Evolutionary conservation across 768 basidiomycete species (phyloP).

Genomic region (Kwoniella europaea): DNA sequence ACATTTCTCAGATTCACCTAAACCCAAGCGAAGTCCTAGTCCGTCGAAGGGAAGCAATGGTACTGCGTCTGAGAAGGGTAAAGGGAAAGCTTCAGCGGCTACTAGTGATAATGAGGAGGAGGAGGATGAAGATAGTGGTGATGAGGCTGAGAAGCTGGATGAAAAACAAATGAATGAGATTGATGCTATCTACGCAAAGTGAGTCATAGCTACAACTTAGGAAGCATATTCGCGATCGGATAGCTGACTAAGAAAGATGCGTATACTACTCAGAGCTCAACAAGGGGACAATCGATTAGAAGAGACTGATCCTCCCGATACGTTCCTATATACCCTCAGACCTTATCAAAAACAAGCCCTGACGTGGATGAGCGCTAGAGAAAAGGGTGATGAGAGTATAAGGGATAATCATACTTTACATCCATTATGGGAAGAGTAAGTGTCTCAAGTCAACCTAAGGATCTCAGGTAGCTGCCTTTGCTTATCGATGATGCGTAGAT

Average conservation of each 20-base stretch:
- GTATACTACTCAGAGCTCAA: slow-evolving; percentile 69
- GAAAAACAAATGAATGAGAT: slow-evolving; percentile 73
- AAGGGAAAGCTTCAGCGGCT: slow-evolving; percentile 61
- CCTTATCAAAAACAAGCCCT: slow-evolving; percentile 95
- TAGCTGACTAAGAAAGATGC: slow-evolving; percentile 15
- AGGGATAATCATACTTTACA: slow-evolving; percentile 74
- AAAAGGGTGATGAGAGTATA: slow-evolving; percentile 72
- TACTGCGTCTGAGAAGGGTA: slow-evolving; percentile 49
- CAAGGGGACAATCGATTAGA: slow-evolving; percentile 74
- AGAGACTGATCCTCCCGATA: slow-evolving; percentile 78
- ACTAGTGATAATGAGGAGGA: slow-evolving; percentile 64
- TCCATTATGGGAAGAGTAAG: slow-evolving; percentile 91
- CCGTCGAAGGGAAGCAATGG: slow-evolving; percentile 42
- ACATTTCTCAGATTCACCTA: slow-evolving; percentile 60
- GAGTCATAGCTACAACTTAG: slow-evolving; percentile 27
- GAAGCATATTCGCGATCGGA: background rate
- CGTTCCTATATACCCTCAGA: slow-evolving; percentile 75
- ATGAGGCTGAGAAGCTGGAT: slow-evolving; percentile 75
- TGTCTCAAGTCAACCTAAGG: background rate
- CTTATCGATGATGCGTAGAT: slow-evolving; percentile 59
- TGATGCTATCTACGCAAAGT: slow-evolving; percentile 80
- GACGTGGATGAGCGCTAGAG: slow-evolving; percentile 87
- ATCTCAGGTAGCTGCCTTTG: slow-evolving; percentile 47
- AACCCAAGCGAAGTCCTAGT: slow-evolving; percentile 33
- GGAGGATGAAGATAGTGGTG: slow-evolving; percentile 77